phyloP scores from a whole-genome alignment of 345 rosid genomes.

The Eucalyptus dawsonii region DNA sequence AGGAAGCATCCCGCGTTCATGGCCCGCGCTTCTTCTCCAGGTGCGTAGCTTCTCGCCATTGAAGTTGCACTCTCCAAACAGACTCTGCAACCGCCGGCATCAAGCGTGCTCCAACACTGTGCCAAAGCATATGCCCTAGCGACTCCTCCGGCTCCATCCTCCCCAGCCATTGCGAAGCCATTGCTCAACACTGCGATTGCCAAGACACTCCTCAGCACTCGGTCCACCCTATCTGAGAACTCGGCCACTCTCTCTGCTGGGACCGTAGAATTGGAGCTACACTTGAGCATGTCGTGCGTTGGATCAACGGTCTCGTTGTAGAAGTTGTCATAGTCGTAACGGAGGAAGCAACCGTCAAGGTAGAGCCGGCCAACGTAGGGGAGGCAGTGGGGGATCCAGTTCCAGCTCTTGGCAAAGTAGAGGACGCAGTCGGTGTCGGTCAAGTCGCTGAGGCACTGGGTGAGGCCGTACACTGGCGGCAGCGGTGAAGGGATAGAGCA shows the following conservation, averaged over 20 bases:
- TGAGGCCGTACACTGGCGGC: constrained; percentile 14
- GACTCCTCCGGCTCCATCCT: neutral
- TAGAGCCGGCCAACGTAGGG: constrained; percentile 31
- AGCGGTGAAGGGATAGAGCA: neutral
- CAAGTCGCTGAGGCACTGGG: constrained; percentile 41
- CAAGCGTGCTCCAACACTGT: constrained; percentile 61
- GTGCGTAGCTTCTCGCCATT: constrained; percentile 22
- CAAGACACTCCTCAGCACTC: constrained; percentile 22
- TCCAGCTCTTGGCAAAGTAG: constrained; percentile 16
- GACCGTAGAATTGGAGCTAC: neutral
- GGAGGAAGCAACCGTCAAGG: constrained; percentile 58
- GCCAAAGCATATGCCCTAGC: constrained; percentile 36
- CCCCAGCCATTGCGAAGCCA: constrained; percentile 24
- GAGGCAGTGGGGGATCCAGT: constrained; percentile 8
- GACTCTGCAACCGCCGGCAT: constrained; percentile 18
- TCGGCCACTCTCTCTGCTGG: neutral
- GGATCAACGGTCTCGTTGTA: constrained; percentile 24
- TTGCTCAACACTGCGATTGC: constrained; percentile 14
- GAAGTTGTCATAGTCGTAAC: constrained; percentile 34
- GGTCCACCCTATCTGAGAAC: constrained; percentile 10
- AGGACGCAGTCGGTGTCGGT: constrained; percentile 16
- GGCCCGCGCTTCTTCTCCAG: constrained; percentile 38
- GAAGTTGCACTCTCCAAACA: constrained; percentile 39
- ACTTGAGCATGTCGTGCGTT: constrained; percentile 6
- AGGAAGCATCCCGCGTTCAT: constrained; percentile 50